A percentile compares a stretch with the other conserved stretches of the same genome.
Evolutionary conservation across 305 asterid species (phyloP).

Genomic region (Euphrasia arctica): DNA sequence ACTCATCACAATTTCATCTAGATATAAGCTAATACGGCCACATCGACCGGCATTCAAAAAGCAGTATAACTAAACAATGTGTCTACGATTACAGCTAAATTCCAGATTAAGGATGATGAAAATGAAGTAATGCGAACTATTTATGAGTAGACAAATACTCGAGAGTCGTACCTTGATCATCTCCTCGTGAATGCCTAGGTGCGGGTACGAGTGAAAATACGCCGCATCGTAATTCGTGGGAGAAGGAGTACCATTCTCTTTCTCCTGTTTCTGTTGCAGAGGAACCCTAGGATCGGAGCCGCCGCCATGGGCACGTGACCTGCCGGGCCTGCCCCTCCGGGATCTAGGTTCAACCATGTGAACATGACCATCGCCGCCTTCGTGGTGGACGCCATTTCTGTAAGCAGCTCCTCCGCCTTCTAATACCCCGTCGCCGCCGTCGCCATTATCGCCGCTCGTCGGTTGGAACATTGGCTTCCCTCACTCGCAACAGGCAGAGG

Average conservation of each 20-base stretch:
- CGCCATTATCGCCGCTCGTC: constrained; percentile 33
- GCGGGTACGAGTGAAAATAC: constrained; percentile 85
- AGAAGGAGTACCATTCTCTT: constrained; percentile 43
- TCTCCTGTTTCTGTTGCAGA: constrained; percentile 34
- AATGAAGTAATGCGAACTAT: neutral
- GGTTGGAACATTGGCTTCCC: constrained; percentile 39
- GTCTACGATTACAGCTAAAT: too few relatives aligned
- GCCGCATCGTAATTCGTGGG: constrained; percentile 86
- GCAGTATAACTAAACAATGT: too few relatives aligned
- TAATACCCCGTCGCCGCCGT: constrained; percentile 19
- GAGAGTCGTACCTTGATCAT: constrained; percentile 98
- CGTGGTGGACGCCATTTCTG: constrained; percentile 43
- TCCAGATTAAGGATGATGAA: neutral
- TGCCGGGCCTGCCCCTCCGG: constrained; percentile 54
- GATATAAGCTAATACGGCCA: too few relatives aligned
- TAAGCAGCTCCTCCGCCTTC: constrained; percentile 14
- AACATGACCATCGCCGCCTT: constrained; percentile 34
- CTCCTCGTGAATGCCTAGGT: constrained; percentile 96
- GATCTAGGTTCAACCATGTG: constrained; percentile 34
- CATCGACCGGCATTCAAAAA: too few relatives aligned
- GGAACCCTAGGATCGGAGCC: constrained; percentile 57
- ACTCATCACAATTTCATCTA: too few relatives aligned
- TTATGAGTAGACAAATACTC: too few relatives aligned
- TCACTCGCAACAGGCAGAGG: too few relatives aligned
- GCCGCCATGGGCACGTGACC: constrained; percentile 41